Conservation (phyloP, 2,329 filamentous ascomycete species). For the Botrytis fabae region DNA sequence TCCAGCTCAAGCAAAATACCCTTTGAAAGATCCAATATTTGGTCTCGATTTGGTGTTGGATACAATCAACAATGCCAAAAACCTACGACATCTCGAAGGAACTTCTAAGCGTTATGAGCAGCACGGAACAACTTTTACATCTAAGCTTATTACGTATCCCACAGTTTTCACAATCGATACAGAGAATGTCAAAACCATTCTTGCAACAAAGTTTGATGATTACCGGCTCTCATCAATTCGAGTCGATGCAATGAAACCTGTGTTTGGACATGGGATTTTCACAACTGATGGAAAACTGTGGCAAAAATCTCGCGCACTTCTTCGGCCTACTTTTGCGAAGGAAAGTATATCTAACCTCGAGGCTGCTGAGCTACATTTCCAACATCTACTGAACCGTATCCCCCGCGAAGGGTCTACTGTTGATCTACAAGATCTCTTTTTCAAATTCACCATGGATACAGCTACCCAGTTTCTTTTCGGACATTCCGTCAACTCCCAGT, state of each 20-base stretch:
- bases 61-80: constrained; percentile 44
- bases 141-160: constrained; percentile 34
- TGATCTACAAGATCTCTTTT: constrained; percentile 62
- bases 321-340: constrained; percentile 53
- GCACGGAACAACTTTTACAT: constrained; percentile 15
- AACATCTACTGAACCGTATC: constrained; percentile 19
- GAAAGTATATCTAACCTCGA: constrained; percentile 63
- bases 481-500: constrained; percentile 46
- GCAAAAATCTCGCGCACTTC: constrained; percentile 41
- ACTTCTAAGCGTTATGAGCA: constrained; percentile 7
- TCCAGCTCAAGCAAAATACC: constrained; percentile 45
- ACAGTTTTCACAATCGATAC: constrained; percentile 50
- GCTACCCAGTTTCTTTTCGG: constrained; percentile 52
- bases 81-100: constrained; percentile 18
- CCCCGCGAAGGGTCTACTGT: constrained; percentile 41
- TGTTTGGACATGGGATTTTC: constrained; percentile 27
- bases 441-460: constrained; percentile 45
- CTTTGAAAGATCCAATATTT: constrained; percentile 54
- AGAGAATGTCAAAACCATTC: constrained; percentile 56
- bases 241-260: constrained; percentile 17
- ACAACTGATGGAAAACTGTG: constrained; percentile 23
- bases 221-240: constrained; percentile 46
- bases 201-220: constrained; percentile 54
- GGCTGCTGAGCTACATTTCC: constrained; percentile 62
- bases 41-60: constrained; percentile 50